Evolutionary conservation across 768 basidiomycete species (phyloP).

Genomic region (Pisolithus marmoratus): DNA sequence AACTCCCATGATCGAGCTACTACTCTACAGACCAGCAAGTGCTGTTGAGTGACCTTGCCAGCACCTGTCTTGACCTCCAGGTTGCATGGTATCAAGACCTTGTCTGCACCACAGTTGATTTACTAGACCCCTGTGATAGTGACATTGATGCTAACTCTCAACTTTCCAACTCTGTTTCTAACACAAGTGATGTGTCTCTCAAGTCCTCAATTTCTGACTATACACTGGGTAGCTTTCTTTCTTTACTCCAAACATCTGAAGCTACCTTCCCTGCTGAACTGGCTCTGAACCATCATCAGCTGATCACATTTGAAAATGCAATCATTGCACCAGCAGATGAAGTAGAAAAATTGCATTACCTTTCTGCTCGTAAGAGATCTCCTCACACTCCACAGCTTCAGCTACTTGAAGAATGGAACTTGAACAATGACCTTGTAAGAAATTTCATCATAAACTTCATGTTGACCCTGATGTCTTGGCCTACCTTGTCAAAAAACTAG

Average conservation of each 20-base stretch:
- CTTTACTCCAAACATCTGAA: background rate
- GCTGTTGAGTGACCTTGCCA: too few species aligned
- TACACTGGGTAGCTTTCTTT: background rate
- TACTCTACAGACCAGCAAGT: too few species aligned
- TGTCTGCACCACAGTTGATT: background rate
- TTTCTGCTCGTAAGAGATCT: background rate
- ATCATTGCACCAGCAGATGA: too few species aligned
- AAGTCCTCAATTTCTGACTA: background rate
- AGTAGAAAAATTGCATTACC: background rate
- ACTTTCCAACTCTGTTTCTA: background rate
- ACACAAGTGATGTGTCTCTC: background rate
- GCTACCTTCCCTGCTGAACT: background rate
- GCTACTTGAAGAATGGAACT: slow-evolving; percentile 7
- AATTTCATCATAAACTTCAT: slow-evolving; percentile 23
- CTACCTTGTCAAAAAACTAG: slow-evolving; percentile 11
- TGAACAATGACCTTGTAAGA: slow-evolving; percentile 7
- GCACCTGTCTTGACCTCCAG: too few species aligned
- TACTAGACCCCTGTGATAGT: background rate
- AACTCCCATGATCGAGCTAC: too few species aligned
- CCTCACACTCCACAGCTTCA: background rate
- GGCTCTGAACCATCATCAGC: background rate
- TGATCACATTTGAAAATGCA: background rate
- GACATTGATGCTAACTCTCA: too few species aligned
- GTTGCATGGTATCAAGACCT: background rate
- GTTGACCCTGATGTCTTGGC: slow-evolving; percentile 24